Conservation (phyloP, 1,284 basidiomycete species). For the Apiotrichum sp. region DNA sequence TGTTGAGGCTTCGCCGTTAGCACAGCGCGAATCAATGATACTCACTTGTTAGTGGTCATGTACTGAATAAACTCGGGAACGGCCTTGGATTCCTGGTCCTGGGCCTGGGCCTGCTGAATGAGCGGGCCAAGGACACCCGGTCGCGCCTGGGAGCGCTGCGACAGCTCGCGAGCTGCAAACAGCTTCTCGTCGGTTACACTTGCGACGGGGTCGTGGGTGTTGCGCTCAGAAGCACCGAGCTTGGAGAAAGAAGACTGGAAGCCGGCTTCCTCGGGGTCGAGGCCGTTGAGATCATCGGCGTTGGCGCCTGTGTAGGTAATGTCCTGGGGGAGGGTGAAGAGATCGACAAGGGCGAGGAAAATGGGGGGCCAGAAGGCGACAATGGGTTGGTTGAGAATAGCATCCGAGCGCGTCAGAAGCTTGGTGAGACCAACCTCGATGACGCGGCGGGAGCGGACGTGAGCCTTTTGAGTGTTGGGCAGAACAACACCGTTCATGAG, state of each 20-base stretch:
- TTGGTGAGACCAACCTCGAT: conserved; percentile 75
- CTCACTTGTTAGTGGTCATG: conserved; percentile 38
- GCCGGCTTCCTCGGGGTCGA: conserved; percentile 84
- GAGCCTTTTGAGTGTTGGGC: conserved; percentile 73
- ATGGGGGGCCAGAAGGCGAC: conserved; percentile 61
- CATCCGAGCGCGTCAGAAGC: conserved; percentile 65
- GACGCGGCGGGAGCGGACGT: conserved; percentile 74
- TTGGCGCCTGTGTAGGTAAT: conserved; percentile 49
- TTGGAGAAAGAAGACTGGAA: conserved; percentile 92
- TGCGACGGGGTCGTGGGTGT: conserved; percentile 45
- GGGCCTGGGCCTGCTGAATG: conserved; percentile 33
- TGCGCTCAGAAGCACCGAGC: conserved; percentile 65
- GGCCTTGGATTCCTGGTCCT: conserved; percentile 6
- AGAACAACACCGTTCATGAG: conserved; percentile 72
- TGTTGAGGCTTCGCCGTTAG: conserved; percentile 1
- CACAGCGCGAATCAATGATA: not conserved
- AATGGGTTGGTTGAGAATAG: conserved; percentile 62
- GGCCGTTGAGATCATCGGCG: conserved; percentile 52
- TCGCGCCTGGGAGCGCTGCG: conserved; percentile 31
- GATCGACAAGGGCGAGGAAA: conserved; percentile 67
- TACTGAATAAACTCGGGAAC: conserved; percentile 37
- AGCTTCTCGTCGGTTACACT: conserved; percentile 46
- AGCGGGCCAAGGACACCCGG: conserved; percentile 44
- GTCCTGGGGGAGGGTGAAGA: conserved; percentile 69
- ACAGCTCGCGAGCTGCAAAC: conserved; percentile 43